Conservation (phyloP, 176 grass and related monocot species). For the Olyra latifolia region DNA sequence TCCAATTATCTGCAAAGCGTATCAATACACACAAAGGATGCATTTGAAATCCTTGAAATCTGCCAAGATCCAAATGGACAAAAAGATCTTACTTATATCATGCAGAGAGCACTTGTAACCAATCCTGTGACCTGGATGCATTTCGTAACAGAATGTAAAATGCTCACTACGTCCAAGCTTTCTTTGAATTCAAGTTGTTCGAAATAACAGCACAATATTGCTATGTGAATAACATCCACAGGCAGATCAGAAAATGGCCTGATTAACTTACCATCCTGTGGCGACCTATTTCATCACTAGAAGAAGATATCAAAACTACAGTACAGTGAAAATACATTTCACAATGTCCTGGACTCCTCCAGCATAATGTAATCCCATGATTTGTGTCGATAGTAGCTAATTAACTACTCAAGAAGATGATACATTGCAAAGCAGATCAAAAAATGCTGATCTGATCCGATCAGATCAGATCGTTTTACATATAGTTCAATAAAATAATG, state of each 20-base stretch:
- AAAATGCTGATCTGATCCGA: slow-evolving; percentile 31
- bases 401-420: slow-evolving; percentile 17
- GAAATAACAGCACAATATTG: not conserved
- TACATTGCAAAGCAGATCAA: slow-evolving; percentile 36
- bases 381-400: slow-evolving; percentile 25
- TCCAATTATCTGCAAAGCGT: not conserved
- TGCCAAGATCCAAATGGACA: not conserved
- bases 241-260: not conserved
- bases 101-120: not conserved
- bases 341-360: slow-evolving; percentile 28
- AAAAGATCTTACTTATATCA: not conserved
- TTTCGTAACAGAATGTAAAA: not conserved
- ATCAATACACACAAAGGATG: not conserved
- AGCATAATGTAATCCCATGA: slow-evolving; percentile 36
- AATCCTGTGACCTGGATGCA: not conserved
- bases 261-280: not conserved
- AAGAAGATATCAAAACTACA: slow-evolving; percentile 11
- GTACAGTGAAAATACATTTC: slow-evolving; percentile 28
- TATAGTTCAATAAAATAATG: slow-evolving; percentile 30
- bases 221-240: not conserved
- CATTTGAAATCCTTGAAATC: not conserved
- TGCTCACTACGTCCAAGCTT: not conserved
- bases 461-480: slow-evolving; percentile 28
- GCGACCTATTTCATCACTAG: not conserved
- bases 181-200: not conserved